phyloP scores from a whole-genome alignment of 176 grass and related monocot genomes.

The Carex parvula region DNA sequence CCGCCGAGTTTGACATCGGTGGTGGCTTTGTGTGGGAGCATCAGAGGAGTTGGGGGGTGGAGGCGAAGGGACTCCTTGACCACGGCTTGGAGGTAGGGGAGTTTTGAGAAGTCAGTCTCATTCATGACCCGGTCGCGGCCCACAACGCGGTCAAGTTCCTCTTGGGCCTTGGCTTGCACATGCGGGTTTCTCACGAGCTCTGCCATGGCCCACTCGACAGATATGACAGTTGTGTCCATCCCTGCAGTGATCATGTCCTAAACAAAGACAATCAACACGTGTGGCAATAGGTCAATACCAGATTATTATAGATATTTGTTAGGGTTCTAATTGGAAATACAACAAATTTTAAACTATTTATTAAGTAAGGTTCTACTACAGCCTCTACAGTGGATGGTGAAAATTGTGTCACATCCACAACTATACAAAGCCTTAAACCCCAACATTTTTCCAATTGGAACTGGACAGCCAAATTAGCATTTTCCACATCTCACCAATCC shows the following conservation, averaged over 20 bases:
- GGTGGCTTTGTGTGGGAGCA: conserved; percentile 54
- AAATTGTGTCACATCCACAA: background rate
- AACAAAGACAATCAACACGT: background rate
- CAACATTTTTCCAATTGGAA: conserved; percentile 1
- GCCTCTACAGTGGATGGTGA: background rate
- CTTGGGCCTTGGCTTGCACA: conserved; percentile 46
- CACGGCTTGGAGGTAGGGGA: conserved; percentile 51
- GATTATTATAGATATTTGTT: background rate
- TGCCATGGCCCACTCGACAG: conserved; percentile 63
- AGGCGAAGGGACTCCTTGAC: conserved; percentile 62
- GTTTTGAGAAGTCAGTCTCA: conserved; percentile 44
- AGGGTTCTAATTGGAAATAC: background rate
- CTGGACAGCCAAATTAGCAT: background rate
- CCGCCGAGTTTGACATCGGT: conserved; percentile 39
- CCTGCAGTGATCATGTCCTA: conserved; percentile 70
- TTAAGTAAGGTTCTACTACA: conserved; percentile 2
- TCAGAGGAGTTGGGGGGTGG: conserved; percentile 56
- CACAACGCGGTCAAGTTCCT: conserved; percentile 48
- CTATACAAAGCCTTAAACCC: conserved; percentile 2
- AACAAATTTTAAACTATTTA: background rate
- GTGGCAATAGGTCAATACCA: background rate
- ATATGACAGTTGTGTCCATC: conserved; percentile 64
- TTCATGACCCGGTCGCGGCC: conserved; percentile 33
- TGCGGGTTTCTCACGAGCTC: conserved; percentile 46
- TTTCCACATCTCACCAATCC: conserved; percentile 16